These are phyloP conservation scores for Scheffersomyces spartinae DNA, from an alignment of 805 yeast species.

Conservation along the genomic window DNA sequence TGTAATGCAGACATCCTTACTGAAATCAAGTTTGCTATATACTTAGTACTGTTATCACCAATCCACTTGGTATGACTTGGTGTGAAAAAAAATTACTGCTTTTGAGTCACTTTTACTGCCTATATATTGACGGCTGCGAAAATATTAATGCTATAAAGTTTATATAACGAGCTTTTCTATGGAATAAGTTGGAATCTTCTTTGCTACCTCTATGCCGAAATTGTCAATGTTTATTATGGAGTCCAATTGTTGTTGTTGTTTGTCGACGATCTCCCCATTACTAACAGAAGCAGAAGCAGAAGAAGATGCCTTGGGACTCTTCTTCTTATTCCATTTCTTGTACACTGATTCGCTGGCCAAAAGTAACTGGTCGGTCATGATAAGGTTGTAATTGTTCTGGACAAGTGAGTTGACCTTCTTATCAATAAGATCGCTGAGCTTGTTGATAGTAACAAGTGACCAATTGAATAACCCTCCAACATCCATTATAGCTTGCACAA, in stretches of 20 bases:
- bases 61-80: no score
- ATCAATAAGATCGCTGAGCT: slow-evolving; percentile 33
- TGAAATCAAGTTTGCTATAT: no score
- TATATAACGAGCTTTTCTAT: slow-evolving; percentile 36
- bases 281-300: slow-evolving; percentile 3
- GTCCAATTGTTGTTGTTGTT: slow-evolving; percentile 19
- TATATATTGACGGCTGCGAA: neutral
- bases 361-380: slow-evolving; percentile 35
- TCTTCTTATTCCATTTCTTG: slow-evolving; percentile 15
- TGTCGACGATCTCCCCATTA: slow-evolving; percentile 5
- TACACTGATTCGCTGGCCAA: slow-evolving; percentile 13
- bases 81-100: no score
- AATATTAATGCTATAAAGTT: no score
- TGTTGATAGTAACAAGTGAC: slow-evolving; percentile 37
- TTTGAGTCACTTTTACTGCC: no score
- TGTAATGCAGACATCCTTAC: no score
- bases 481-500: slow-evolving; percentile 58
- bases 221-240: slow-evolving; percentile 22
- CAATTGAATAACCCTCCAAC: slow-evolving; percentile 64
- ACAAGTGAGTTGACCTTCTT: slow-evolving; percentile 34
- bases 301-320: slow-evolving; percentile 4
- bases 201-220: slow-evolving; percentile 16
- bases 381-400: slow-evolving; percentile 31
- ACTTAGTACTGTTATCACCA: no score
- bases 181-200: slow-evolving; percentile 43